Base-by-base conservation (phyloP, 2,329 filamentous ascomycete species). In the Neobulgaria alba region DNA sequence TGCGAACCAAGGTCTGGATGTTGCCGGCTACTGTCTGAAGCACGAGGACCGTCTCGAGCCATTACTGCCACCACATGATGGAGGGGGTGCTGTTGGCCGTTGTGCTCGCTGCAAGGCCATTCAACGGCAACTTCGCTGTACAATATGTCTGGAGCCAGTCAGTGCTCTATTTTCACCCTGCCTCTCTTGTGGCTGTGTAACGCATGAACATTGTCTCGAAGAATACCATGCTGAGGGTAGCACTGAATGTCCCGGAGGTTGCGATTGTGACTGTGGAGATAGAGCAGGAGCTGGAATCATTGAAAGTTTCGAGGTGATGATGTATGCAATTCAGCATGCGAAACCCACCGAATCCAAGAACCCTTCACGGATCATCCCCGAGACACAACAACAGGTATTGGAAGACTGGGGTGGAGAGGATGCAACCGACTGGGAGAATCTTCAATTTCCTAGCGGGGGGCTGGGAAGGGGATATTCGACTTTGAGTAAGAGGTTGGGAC, bases 31-130 rank as follows among this genome's bases (percentile, higher is more conserved):
- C 37, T 82, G 78, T 51, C 72, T 72, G 38, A 64, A 74, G 15
- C 77, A 81, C 53, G 77, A 81, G 51, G 72, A 66, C 10, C 77
- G 78, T 45, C 67, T 82, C 0, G 74, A 81, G 43, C 74, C 77
- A 2, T 58, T 26, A 12, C 23, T 75, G 5, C 65, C 69, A 19
- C 62, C 5, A 42, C 56, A 33, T 54, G 63, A 39, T 51, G 52
- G 21, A 42, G 34, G 41, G 46, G 70, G 71, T 18, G 69, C 72
- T 19, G 63, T 73, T 15, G 67, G 74, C 36, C 60, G 63, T 10
- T 68, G 65, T 46, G 63, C 66, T 36, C 62, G 63, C 19, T 81
- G 77, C 56, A 71, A 70, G 41, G 62, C 64, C 2, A 12, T 7
- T 7, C 77, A 81, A 54, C 67, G 63, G 9, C 75, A 79, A 51